Conservation (phyloP, 495 filamentous ascomycete genomes). For the Astrothelium macrocarpum region DNA sequence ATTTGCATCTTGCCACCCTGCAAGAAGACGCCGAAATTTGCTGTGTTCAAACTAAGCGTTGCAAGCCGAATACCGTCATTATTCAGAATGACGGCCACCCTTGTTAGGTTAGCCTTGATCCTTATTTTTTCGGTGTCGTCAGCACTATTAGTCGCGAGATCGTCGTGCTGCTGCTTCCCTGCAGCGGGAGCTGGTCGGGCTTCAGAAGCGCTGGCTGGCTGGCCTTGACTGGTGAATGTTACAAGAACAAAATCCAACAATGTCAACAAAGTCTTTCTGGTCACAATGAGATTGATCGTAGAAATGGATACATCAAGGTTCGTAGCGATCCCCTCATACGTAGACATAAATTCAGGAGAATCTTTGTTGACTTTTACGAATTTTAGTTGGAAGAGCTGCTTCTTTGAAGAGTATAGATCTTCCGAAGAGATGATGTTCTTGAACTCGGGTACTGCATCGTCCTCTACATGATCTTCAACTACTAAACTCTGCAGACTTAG, state of each 20-base stretch:
- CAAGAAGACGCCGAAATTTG: conserved; percentile 81
- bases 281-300: conserved; percentile 92
- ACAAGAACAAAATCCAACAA: conserved; percentile 93
- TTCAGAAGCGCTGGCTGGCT: conserved; percentile 27
- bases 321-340: conserved; percentile 85
- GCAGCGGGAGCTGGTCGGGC: conserved; percentile 27
- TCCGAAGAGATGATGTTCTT: conserved; percentile 91
- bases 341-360: conserved; percentile 83
- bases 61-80: conserved; percentile 94
- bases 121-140: conserved; percentile 49
- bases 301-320: conserved; percentile 87
- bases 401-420: conserved; percentile 56
- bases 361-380: conserved; percentile 82
- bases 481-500: conserved; percentile 79
- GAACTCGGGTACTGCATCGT: conserved; percentile 84
- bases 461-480: conserved; percentile 87
- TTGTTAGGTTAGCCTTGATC: conserved; percentile 87
- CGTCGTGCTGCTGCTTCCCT: conserved; percentile 20
- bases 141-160: conserved; percentile 28
- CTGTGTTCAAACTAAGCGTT: conserved; percentile 83
- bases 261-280: conserved; percentile 83
- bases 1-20: conserved; percentile 77
- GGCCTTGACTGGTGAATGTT: conserved; percentile 74
- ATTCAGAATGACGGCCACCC: conserved; percentile 90
- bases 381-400: conserved; percentile 76